phyloP scores from a whole-genome alignment of 495 filamentous ascomycete genomes.

The Sabuloglossum arenarium region DNA sequence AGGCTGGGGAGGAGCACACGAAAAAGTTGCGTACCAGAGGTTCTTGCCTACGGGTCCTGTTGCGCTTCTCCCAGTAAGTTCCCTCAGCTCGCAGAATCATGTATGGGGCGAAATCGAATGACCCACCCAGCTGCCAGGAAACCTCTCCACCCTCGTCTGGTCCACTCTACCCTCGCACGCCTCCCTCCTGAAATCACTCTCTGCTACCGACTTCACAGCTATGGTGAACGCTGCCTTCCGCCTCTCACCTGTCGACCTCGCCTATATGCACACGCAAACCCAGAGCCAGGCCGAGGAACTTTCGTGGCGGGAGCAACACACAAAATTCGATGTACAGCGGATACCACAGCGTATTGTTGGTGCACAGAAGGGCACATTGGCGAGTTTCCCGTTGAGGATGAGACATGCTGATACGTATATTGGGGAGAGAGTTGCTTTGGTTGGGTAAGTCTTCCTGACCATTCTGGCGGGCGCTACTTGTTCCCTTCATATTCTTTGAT shows the following conservation, averaged over 20 bases:
- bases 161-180: constrained; percentile 66
- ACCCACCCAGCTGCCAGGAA: constrained; percentile 38
- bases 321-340: constrained; percentile 21
- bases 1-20: constrained; percentile 26
- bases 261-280: constrained; percentile 40
- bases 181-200: constrained; percentile 54
- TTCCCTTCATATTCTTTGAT: not conserved
- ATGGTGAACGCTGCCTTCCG: constrained; percentile 92
- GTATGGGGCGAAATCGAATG: not conserved
- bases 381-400: constrained; percentile 78
- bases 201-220: constrained; percentile 48
- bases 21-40: constrained; percentile 74
- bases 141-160: constrained; percentile 77
- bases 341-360: constrained; percentile 37
- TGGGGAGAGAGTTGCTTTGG: constrained; percentile 64
- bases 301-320: constrained; percentile 54
- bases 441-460: constrained; percentile 26
- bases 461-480: not conserved
- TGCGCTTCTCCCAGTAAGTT: constrained; percentile 50
- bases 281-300: constrained; percentile 50
- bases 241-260: constrained; percentile 53
- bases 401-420: constrained; percentile 85
- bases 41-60: constrained; percentile 87
- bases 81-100: not conserved
- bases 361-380: constrained; percentile 63